A percentile compares a stretch with the other conserved stretches of the same genome.
Conservation (phyloP, 805 yeast genomes). For the Starmerella bombi region DNA sequence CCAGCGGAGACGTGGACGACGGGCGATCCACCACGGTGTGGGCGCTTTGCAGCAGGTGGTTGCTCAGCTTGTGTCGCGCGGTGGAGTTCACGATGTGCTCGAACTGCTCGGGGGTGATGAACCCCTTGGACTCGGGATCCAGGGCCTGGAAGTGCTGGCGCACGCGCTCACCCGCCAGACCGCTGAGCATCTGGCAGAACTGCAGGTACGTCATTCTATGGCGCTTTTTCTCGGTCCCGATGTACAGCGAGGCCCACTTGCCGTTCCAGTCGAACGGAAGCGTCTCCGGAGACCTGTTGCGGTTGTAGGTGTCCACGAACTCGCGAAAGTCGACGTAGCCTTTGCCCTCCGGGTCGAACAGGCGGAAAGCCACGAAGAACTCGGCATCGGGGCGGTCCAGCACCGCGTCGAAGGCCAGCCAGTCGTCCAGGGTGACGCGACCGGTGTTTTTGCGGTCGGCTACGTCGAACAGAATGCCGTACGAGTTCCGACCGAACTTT, state of each 20-base stretch:
- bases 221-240: slow-evolving; percentile 29
- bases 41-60: slow-evolving; percentile 28
- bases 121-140: slow-evolving; percentile 30
- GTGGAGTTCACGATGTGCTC: slow-evolving; percentile 29
- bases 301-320: slow-evolving; percentile 30
- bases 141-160: slow-evolving; percentile 33
- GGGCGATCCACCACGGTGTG: slow-evolving; percentile 29
- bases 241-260: slow-evolving; percentile 32
- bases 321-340: slow-evolving; percentile 31
- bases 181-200: slow-evolving; percentile 35
- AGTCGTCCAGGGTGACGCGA: slow-evolving; percentile 52
- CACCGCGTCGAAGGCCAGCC: slow-evolving; percentile 53
- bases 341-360: slow-evolving; percentile 31
- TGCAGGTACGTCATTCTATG: slow-evolving; percentile 31
- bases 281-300: slow-evolving; percentile 26
- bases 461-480: slow-evolving; percentile 61
- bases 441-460: slow-evolving; percentile 68
- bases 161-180: slow-evolving; percentile 36
- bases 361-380: slow-evolving; percentile 36
- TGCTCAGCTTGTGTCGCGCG: slow-evolving; percentile 32
- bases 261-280: slow-evolving; percentile 35
- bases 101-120: slow-evolving; percentile 31
- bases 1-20: slow-evolving; percentile 20
- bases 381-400: slow-evolving; percentile 45
- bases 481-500: slow-evolving; percentile 43